phyloP scores from a whole-genome alignment of 192 early-diverging fungal species.

The Paraglomus occultum region DNA sequence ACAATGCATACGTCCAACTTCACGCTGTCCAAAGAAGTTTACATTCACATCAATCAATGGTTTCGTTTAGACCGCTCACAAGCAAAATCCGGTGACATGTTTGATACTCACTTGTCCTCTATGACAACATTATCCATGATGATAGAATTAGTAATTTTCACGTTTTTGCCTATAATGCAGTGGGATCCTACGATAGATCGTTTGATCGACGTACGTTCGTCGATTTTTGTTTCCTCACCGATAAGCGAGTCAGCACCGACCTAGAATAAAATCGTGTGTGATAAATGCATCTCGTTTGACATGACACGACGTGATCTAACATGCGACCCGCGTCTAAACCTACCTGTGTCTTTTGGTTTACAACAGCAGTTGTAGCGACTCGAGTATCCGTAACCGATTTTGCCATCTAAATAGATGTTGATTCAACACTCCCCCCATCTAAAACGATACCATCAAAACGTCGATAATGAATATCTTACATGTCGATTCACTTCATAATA shows the following conservation, averaged over 20 bases:
- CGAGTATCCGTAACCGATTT: slow-evolving; percentile 49
- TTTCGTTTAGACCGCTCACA: neutral
- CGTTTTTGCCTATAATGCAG: slow-evolving; percentile 93
- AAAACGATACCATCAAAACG: neutral
- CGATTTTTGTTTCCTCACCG: slow-evolving; percentile 86
- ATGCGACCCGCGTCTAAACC: no score
- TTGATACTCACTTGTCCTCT: slow-evolving; percentile 71
- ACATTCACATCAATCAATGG: slow-evolving; percentile 2
- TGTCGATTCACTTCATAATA: slow-evolving; percentile 90
- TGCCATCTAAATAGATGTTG: slow-evolving; percentile 38
- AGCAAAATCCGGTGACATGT: neutral
- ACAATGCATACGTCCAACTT: slow-evolving; percentile 87
- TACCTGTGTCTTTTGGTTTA: slow-evolving; percentile 51
- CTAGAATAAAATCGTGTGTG: slow-evolving; percentile 34
- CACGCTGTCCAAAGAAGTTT: slow-evolving; percentile 51
- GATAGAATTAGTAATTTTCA: slow-evolving; percentile 94
- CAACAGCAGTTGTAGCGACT: slow-evolving; percentile 68
- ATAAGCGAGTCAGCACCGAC: slow-evolving; percentile 90
- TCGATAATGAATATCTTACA: slow-evolving; percentile 42
- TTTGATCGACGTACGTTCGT: slow-evolving; percentile 90
- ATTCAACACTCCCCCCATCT: neutral
- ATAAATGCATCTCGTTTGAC: no score
- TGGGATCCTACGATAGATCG: slow-evolving; percentile 92
- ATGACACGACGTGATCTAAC: no score
- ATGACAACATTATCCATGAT: slow-evolving; percentile 94